These are phyloP conservation scores for Pyricularia grisea DNA, from an alignment of 2,329 filamentous ascomycete species.

Conservation along the genomic window DNA sequence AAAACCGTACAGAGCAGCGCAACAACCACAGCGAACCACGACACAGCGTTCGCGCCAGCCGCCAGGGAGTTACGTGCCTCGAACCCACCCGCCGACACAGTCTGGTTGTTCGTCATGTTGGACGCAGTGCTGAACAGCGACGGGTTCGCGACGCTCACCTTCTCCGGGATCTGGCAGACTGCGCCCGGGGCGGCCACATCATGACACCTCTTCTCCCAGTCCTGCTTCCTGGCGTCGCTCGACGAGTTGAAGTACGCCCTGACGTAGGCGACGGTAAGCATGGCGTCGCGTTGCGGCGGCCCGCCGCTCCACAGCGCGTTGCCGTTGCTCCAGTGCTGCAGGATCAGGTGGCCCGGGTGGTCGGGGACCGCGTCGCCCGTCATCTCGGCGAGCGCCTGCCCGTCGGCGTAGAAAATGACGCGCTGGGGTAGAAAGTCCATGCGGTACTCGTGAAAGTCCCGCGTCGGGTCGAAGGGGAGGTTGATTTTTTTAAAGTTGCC, in stretches of 20 bases:
- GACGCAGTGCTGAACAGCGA: constrained; percentile 40
- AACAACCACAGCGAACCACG: background rate
- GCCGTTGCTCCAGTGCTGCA: constrained; percentile 75
- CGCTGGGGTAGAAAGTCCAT: constrained; percentile 59
- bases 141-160: constrained; percentile 20
- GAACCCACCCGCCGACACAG: constrained; percentile 15
- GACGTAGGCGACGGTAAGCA: constrained; percentile 57
- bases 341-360: constrained; percentile 53
- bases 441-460: constrained; percentile 66
- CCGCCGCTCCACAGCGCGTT: constrained; percentile 62
- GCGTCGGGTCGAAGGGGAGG: constrained; percentile 57
- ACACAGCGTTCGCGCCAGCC: background rate
- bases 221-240: constrained; percentile 23
- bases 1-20: background rate
- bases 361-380: constrained; percentile 46
- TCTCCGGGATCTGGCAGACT: constrained; percentile 40
- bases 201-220: constrained; percentile 30
- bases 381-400: constrained; percentile 45
- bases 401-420: constrained; percentile 64
- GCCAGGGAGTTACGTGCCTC: background rate
- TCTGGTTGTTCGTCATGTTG: constrained; percentile 40
- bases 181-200: constrained; percentile 25
- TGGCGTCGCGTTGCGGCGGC: constrained; percentile 53
- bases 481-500: constrained; percentile 46
- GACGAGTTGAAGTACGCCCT: constrained; percentile 76